Evolutionary conservation across 495 filamentous ascomycete species (phyloP).

Genomic region (Neurospora sp.): DNA sequence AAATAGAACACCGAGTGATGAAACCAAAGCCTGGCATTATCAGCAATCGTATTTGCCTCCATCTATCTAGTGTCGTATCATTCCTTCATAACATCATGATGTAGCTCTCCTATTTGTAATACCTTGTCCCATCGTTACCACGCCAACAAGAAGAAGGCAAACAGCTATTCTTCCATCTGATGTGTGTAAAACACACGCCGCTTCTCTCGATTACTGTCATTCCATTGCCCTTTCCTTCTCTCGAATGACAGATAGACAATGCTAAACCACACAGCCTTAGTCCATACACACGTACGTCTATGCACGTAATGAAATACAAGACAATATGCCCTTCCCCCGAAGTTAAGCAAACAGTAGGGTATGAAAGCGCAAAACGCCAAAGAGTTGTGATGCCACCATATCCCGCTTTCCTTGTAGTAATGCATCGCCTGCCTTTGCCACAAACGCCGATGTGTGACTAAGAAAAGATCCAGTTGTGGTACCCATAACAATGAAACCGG

Average conservation of each 20-base stretch:
- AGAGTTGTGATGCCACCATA: background rate
- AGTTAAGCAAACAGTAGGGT: background rate
- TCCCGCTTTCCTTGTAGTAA: background rate
- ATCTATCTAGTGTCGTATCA: background rate
- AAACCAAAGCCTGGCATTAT: background rate
- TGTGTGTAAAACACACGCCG: background rate
- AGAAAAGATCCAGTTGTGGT: background rate
- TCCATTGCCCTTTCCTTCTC: background rate
- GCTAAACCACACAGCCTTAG: background rate
- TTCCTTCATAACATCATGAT: background rate
- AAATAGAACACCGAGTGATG: background rate
- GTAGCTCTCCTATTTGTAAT: background rate
- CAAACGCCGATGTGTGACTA: background rate
- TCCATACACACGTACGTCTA: background rate
- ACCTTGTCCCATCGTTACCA: background rate
- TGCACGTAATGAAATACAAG: background rate
- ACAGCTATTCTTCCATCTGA: background rate
- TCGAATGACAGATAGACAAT: background rate
- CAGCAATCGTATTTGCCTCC: background rate
- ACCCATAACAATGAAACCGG: background rate
- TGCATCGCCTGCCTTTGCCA: background rate
- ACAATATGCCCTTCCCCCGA: background rate
- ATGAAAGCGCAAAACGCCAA: background rate
- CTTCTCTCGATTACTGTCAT: background rate
- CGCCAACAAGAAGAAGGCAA: background rate